These are phyloP conservation scores for Meripilus lineatus DNA, from an alignment of 1,284 basidiomycete genomes.

Conservation along the genomic window DNA sequence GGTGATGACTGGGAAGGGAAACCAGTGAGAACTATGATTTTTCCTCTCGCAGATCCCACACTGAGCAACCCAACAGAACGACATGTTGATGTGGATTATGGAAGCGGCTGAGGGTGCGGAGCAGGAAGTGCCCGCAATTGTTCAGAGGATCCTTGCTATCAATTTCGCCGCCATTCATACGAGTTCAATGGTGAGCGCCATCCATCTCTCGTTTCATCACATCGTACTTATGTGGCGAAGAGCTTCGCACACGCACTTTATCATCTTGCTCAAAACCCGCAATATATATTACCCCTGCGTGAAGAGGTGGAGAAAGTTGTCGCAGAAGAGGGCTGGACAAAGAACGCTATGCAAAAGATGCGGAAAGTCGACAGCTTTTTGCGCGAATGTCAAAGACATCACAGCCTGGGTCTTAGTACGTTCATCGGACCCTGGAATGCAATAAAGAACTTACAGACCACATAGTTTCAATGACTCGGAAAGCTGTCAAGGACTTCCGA, in stretches of 20 bases:
- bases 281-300: conserved; percentile 37
- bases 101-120: conserved; percentile 9
- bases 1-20: conserved; percentile 31
- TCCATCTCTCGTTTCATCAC: neutral
- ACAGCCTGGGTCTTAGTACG: conserved; percentile 21
- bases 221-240: conserved; percentile 15
- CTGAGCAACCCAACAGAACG: conserved; percentile 13
- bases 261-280: conserved; percentile 36
- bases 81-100: conserved; percentile 5
- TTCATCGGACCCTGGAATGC: neutral
- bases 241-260: conserved; percentile 34
- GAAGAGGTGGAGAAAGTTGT: conserved; percentile 38
- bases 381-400: conserved; percentile 39
- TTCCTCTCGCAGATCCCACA: neutral
- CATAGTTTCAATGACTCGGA: conserved; percentile 29
- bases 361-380: conserved; percentile 48
- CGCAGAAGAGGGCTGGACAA: conserved; percentile 40
- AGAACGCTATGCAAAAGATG: conserved; percentile 39
- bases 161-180: conserved; percentile 8
- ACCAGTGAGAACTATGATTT: conserved; percentile 17
- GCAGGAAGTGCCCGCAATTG: conserved; percentile 12
- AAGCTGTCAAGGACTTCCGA: conserved; percentile 23
- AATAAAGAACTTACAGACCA: conserved; percentile 10
- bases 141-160: neutral
- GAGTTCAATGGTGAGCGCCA: conserved; percentile 1